A percentile compares a stretch with the other conserved stretches of the same genome.
Conservation (phyloP, 1,284 basidiomycete species). For the Testicularia cyperi region DNA sequence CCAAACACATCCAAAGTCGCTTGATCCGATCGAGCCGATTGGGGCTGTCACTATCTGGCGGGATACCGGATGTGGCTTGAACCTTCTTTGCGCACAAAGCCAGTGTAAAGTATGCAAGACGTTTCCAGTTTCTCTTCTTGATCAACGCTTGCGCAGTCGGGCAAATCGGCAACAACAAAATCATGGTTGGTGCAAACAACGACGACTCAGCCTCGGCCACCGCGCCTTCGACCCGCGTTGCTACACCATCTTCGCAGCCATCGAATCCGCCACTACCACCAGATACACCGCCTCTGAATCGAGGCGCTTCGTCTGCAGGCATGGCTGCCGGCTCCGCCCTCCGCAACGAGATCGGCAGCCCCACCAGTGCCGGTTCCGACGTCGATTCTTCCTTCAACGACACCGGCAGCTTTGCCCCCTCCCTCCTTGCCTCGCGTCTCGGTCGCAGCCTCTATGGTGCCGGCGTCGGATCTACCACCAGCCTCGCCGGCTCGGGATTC, state of each 20-base stretch:
- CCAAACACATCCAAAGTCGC: too few species aligned
- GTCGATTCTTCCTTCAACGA: conserved; percentile 31
- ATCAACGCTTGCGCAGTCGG: conserved; percentile 2
- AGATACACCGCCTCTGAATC: not conserved
- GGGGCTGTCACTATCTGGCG: too few species aligned
- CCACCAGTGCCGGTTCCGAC: conserved; percentile 26
- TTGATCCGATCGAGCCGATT: too few species aligned
- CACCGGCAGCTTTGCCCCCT: conserved; percentile 17
- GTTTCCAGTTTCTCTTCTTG: too few species aligned
- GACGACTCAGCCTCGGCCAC: too few species aligned
- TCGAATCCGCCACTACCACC: not conserved
- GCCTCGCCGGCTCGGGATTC: conserved; percentile 24
- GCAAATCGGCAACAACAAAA: too few species aligned
- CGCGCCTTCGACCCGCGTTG: conserved; percentile 4
- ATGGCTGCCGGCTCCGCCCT: not conserved
- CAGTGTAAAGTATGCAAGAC: too few species aligned
- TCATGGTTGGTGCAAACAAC: too few species aligned
- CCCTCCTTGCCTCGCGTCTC: conserved; percentile 22
- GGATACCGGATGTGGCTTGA: too few species aligned
- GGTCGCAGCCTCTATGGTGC: conserved; percentile 24
- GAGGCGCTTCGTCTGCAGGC: too few species aligned
- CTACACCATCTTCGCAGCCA: conserved; percentile 7
- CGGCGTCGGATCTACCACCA: conserved; percentile 16
- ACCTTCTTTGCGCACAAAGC: too few species aligned
- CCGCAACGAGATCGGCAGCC: conserved; percentile 25